Conservation (phyloP, 108 stramenopile genomes). For the Ochromonas danica region DNA sequence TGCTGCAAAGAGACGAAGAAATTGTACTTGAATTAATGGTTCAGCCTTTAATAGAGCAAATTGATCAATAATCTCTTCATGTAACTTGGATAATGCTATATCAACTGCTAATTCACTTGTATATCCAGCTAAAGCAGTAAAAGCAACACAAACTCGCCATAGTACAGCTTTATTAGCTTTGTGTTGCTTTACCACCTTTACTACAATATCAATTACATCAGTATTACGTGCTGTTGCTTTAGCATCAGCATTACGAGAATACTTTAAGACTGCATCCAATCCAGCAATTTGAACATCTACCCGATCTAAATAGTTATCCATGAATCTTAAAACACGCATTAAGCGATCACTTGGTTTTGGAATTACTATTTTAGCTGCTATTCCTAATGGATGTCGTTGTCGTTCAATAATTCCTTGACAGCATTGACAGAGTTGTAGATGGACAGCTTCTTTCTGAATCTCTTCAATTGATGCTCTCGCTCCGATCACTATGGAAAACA, state of each 20-base stretch:
- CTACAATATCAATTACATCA: not conserved
- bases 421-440: not conserved
- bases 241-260: not conserved
- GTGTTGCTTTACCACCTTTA: not conserved
- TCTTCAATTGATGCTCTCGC: not conserved
- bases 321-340: not conserved
- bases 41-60: not conserved
- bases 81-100: not conserved
- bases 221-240: not conserved
- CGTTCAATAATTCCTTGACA: not conserved
- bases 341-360: not conserved
- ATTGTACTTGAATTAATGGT: not conserved
- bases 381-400: not conserved
- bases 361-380: not conserved
- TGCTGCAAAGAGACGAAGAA: not conserved
- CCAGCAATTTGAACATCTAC: not conserved
- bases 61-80: not conserved
- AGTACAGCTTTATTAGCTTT: not conserved
- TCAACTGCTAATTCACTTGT: not conserved
- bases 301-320: not conserved
- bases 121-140: not conserved
- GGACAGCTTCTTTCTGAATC: not conserved
- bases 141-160: not conserved
- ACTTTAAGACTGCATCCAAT: slow-evolving; percentile 4
- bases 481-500: not conserved